Evolutionary conservation across 1,139 yeast genomes (phyloP).

Genomic region (Williopsis jadinii): DNA sequence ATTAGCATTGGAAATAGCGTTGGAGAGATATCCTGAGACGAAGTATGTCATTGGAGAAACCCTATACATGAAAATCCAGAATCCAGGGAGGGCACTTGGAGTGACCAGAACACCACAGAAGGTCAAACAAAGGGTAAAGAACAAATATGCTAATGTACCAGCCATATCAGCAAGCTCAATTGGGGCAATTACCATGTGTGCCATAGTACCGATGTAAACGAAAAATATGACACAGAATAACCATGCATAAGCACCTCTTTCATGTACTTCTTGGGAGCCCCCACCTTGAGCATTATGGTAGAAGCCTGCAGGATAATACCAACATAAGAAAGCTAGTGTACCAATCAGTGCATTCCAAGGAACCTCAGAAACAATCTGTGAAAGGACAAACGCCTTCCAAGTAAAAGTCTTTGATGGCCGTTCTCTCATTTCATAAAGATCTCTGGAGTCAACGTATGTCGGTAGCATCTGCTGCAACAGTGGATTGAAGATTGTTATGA

Average conservation of each 20-base stretch:
- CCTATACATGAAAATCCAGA: conserved; percentile 61
- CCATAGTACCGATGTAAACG: conserved; percentile 57
- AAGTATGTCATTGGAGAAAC: conserved; percentile 59
- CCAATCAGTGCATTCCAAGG: conserved; percentile 70
- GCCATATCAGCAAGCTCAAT: conserved; percentile 66
- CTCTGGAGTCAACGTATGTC: conserved; percentile 62
- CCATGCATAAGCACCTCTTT: conserved; percentile 13
- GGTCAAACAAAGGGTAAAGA: conserved; percentile 61
- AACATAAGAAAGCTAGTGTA: conserved; percentile 60
- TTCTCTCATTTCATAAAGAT: conserved; percentile 84
- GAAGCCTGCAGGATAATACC: conserved; percentile 80
- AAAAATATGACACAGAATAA: conserved; percentile 41
- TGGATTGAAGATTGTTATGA: conserved; percentile 53
- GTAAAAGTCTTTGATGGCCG: conserved; percentile 65
- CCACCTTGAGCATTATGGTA: conserved; percentile 59
- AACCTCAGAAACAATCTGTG: conserved; percentile 62
- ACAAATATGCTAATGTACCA: conserved; percentile 55
- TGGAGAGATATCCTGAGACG: conserved; percentile 42
- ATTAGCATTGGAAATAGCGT: conserved; percentile 23
- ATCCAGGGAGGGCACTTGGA: conserved; percentile 47
- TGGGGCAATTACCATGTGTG: conserved; percentile 58
- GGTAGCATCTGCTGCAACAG: conserved; percentile 72
- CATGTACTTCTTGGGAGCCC: conserved; percentile 4
- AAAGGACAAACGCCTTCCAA: conserved; percentile 54
- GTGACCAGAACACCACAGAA: conserved; percentile 82